Conservation (phyloP, 2,329 filamentous ascomycete species). For the Fusarium equiseti region DNA sequence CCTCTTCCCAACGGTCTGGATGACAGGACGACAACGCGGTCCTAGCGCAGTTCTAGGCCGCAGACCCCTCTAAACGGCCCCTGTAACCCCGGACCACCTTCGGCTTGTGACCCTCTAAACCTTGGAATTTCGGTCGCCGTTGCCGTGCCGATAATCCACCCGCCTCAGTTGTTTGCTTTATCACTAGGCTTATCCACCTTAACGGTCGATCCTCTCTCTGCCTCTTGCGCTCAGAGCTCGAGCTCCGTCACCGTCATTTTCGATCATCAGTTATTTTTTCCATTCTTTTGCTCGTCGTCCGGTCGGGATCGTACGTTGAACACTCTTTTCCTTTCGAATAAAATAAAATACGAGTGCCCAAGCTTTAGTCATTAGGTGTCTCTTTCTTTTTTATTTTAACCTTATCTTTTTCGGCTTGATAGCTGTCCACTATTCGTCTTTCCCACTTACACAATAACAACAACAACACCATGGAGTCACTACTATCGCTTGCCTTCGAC, state of each 20-base stretch:
- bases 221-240: constrained; percentile 7
- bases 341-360: not conserved
- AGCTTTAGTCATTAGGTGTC: constrained; percentile 15
- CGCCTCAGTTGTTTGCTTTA: constrained; percentile 19
- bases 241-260: constrained; percentile 14
- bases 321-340: constrained; percentile 7
- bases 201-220: constrained; percentile 13
- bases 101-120: constrained; percentile 27
- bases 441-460: constrained; percentile 11
- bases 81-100: constrained; percentile 25
- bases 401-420: constrained; percentile 13
- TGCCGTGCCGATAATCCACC: constrained; percentile 32
- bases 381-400: not conserved
- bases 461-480: constrained; percentile 77
- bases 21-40: constrained; percentile 8
- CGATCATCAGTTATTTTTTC: constrained; percentile 16
- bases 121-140: constrained; percentile 27
- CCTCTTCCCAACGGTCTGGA: constrained; percentile 2
- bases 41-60: constrained; percentile 19
- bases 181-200: not conserved
- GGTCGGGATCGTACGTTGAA: constrained; percentile 9
- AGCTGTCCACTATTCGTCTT: constrained; percentile 9
- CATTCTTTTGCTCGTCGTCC: constrained; percentile 23
- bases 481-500: constrained; percentile 94
- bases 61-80: constrained; percentile 16